Base-by-base conservation (phyloP, 352 stramenopile genomes). In the Phytophthora litchii region DNA sequence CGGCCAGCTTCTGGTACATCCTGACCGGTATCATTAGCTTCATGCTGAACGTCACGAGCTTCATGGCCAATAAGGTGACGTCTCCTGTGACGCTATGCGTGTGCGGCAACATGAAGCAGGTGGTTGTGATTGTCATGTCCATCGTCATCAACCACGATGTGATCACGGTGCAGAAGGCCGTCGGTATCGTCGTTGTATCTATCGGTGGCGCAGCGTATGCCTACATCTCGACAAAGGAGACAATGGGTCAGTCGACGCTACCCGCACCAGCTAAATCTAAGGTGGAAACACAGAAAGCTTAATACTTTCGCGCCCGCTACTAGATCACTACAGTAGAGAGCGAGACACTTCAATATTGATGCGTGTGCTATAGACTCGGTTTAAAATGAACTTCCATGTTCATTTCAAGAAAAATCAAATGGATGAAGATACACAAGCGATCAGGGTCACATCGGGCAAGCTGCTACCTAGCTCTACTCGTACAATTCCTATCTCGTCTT, bases 21-120 rank as follows among this genome's bases (percentile, higher is more conserved):
- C 41, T 97, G 42, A 96, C 88, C 37, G 93, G 92, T 34, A 62
- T 96, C 19, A 80, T 95, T 34, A 96, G 85, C 42, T 98, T 98
- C 60, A 78, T 96, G 53, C 84, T 98, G 23, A 98, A 98, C 67
- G 83, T 98, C 56, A 96, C 79, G 45, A 97, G 89, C 57, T 95
- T 98, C 57, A 92, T 96, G 66, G 90, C 94, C 36, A 98, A 98
- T 74, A 97, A 97, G 54, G 78, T 97, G 29, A 98, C 94, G 27
- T 97, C 89, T 19, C 86, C 94, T n/a, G 76, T 98, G 51, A 98
- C 93, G 54, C 69, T 98, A 13, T 97, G 83, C 50, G 96, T 98
- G 36, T 94, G 92, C 49, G 91, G 85, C 51, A 98, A 98, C 76
- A 86, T 97, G 54, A 98, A 99, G 74, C 94, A 98, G 81, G 88